Conservation (phyloP, 2,329 filamentous ascomycete genomes). For the Cytospora chrysosperma region DNA sequence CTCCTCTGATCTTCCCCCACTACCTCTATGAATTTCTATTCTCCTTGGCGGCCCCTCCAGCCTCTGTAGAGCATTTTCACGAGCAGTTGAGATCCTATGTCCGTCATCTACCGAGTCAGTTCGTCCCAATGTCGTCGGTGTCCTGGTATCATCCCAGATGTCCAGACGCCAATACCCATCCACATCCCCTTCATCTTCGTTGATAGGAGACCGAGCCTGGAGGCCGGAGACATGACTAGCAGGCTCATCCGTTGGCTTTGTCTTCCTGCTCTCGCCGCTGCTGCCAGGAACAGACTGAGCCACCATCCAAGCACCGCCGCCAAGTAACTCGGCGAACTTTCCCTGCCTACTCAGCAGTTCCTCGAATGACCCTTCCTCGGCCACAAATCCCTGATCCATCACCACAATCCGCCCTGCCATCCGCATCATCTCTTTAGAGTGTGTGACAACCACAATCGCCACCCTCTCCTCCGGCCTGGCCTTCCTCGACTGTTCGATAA, state of each 20-base stretch:
- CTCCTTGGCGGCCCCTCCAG: background rate
- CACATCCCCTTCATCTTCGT: background rate
- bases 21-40: background rate
- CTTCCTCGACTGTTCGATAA: constrained; percentile 42
- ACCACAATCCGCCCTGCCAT: constrained; percentile 73
- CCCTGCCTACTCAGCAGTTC: constrained; percentile 51
- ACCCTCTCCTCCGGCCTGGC: constrained; percentile 40
- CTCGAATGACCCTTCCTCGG: constrained; percentile 65
- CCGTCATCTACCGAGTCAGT: background rate
- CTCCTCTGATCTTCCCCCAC: background rate
- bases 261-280: background rate
- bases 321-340: constrained; percentile 50
- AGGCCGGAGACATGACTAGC: background rate
- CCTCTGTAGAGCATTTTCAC: constrained; percentile 4
- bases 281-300: constrained; percentile 11
- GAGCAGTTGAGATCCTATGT: background rate
- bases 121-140: background rate
- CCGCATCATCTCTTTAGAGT: constrained; percentile 82
- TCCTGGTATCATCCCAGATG: background rate
- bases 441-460: constrained; percentile 79
- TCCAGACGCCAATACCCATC: background rate
- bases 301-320: constrained; percentile 33
- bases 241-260: background rate
- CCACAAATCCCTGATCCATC: constrained; percentile 64
- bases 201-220: background rate